A percentile compares a stretch with the other conserved stretches of the same genome.
phyloP scores from a whole-genome alignment of 2,329 filamentous ascomycete genomes.

The Beauveria scarabaeidicola region DNA sequence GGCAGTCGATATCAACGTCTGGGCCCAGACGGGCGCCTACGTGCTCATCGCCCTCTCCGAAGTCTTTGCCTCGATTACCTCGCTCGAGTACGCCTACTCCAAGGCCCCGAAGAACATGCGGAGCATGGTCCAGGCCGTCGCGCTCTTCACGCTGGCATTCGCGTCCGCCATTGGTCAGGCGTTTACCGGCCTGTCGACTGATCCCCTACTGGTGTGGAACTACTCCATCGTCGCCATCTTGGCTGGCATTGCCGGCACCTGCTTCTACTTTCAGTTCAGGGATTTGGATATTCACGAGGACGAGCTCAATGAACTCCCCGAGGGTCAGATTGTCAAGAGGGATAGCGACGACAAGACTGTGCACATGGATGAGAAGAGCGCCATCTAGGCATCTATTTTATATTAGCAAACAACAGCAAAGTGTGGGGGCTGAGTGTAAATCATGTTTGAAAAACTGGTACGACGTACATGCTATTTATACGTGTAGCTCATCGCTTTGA shows the following conservation, averaged over 20 bases:
- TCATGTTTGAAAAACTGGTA: too few relatives aligned
- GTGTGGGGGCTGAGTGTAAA: too few relatives aligned
- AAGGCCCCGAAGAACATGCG: slow-evolving; percentile 73
- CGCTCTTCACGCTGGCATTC: slow-evolving; percentile 61
- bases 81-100: slow-evolving; percentile 66
- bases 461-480: too few relatives aligned
- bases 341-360: slow-evolving; percentile 2
- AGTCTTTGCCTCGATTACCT: slow-evolving; percentile 43
- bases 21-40: slow-evolving; percentile 45
- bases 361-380: slow-evolving; percentile 3
- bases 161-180: slow-evolving; percentile 60
- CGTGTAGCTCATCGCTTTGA: too few relatives aligned
- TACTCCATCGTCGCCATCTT: slow-evolving; percentile 60
- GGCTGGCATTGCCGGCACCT: slow-evolving; percentile 49
- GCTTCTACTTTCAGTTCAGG: slow-evolving; percentile 65
- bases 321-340: slow-evolving; percentile 14
- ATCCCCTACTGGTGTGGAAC: slow-evolving; percentile 67
- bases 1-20: slow-evolving; percentile 53
- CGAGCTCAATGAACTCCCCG: slow-evolving; percentile 50
- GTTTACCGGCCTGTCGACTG: slow-evolving; percentile 32
- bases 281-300: slow-evolving; percentile 57
- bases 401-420: too few relatives aligned
- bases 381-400: not conserved
- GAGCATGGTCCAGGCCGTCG: slow-evolving; percentile 59
- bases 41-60: slow-evolving; percentile 41